These are phyloP conservation scores for Colletotrichum coccodes DNA, from an alignment of 2,329 filamentous ascomycete genomes.

Conservation along the genomic window DNA sequence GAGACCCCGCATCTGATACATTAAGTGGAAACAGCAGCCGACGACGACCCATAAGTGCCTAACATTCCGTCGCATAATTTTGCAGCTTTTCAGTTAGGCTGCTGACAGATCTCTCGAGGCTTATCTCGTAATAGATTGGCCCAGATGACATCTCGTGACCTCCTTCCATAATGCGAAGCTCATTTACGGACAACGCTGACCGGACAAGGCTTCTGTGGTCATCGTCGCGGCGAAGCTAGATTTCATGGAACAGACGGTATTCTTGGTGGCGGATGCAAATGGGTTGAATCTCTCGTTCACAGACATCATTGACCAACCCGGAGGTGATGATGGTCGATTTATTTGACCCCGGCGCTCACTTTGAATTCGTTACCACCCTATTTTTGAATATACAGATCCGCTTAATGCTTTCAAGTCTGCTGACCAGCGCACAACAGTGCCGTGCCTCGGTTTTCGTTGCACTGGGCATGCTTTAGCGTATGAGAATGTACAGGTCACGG, in stretches of 20 bases:
- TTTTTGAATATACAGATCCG: too few species aligned
- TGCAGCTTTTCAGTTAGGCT: neutral
- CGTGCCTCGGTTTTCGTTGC: too few species aligned
- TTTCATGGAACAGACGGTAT: neutral
- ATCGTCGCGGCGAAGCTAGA: neutral
- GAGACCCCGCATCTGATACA: neutral
- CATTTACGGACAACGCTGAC: neutral
- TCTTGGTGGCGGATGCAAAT: neutral
- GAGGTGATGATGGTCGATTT: neutral
- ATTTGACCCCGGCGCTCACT: neutral
- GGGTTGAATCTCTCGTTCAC: neutral
- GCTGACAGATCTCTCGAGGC: neutral
- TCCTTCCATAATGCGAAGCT: neutral
- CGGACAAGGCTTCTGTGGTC: neutral
- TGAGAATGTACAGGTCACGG: too few species aligned
- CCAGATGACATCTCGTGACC: neutral
- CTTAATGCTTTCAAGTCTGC: too few species aligned
- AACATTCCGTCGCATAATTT: neutral
- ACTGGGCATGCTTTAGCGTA: too few species aligned
- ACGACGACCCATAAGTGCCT: neutral
- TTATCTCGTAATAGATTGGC: neutral
- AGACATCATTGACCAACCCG: neutral
- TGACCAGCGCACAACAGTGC: too few species aligned
- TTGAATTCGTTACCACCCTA: too few species aligned
- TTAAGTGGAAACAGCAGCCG: conserved; percentile 1